Evolutionary conservation across 1,284 basidiomycete genomes (phyloP).

Genomic region (Rhodofomes roseus): DNA sequence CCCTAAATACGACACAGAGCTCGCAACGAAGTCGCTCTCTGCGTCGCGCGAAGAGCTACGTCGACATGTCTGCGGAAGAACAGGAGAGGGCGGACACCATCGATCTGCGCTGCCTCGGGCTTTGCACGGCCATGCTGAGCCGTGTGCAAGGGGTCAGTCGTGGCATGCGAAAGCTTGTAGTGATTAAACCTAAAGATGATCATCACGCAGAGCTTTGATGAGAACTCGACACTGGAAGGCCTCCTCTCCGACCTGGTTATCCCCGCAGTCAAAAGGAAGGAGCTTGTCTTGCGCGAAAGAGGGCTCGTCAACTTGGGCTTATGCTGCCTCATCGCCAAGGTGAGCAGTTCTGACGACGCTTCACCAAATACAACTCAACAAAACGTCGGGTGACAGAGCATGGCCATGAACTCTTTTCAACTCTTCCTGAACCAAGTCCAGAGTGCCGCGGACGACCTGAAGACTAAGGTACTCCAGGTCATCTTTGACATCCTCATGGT

Average conservation of each 20-base stretch:
- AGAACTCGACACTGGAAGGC: slow-evolving; percentile 89
- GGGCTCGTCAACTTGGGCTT: slow-evolving; percentile 82
- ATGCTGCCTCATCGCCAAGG: slow-evolving; percentile 82
- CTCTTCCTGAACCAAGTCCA: slow-evolving; percentile 85
- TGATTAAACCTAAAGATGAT: not conserved
- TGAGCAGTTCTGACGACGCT: slow-evolving; percentile 18
- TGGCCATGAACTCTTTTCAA: slow-evolving; percentile 86
- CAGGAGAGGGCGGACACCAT: slow-evolving; percentile 57
- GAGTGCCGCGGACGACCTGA: slow-evolving; percentile 71
- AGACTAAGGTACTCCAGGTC: slow-evolving; percentile 76
- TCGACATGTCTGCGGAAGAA: slow-evolving; percentile 52
- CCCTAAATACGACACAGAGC: slow-evolving; percentile 7
- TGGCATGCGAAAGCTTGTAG: slow-evolving; percentile 1
- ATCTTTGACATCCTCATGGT: slow-evolving; percentile 88
- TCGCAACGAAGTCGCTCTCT: not conserved
- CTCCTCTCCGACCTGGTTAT: slow-evolving; percentile 85
- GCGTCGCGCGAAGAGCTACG: not conserved
- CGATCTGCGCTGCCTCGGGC: slow-evolving; percentile 72
- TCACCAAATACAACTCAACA: not conserved
- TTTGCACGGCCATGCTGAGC: slow-evolving; percentile 86
- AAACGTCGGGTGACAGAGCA: slow-evolving; percentile 45
- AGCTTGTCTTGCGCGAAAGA: slow-evolving; percentile 76
- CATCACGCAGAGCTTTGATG: slow-evolving; percentile 67
- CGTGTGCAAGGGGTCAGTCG: slow-evolving; percentile 77
- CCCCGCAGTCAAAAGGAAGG: slow-evolving; percentile 83